phyloP scores from a whole-genome alignment of 2,329 filamentous ascomycete species.

The Zelopaecilomyces penicillatus region DNA sequence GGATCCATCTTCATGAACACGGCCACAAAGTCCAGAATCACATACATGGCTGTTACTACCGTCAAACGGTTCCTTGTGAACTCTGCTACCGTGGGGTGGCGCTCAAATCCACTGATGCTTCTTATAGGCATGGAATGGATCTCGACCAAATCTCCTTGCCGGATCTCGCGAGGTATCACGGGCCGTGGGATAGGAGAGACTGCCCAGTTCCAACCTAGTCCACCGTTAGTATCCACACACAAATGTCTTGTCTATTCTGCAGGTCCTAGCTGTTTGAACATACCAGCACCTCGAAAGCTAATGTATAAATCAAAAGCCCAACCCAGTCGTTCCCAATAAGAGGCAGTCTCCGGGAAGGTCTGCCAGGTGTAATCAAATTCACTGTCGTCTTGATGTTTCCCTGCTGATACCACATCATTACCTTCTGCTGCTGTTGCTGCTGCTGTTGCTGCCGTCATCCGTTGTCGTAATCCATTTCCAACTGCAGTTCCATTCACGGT shows the following conservation, averaged over 20 bases:
- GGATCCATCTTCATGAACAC: constrained; percentile 65
- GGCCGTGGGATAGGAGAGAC: constrained; percentile 43
- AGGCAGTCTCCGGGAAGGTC: constrained; percentile 42
- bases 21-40: constrained; percentile 63
- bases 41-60: constrained; percentile 47
- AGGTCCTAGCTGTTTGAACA: constrained; percentile 10
- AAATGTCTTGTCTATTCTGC: background rate
- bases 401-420: too few relatives aligned
- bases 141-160: constrained; percentile 28
- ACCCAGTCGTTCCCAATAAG: constrained; percentile 40
- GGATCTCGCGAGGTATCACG: constrained; percentile 24
- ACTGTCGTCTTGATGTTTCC: constrained; percentile 4
- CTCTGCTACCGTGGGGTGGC: constrained; percentile 30
- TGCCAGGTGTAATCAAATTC: constrained; percentile 52
- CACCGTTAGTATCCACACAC: too few relatives aligned
- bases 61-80: constrained; percentile 39
- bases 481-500: too few relatives aligned
- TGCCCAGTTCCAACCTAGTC: constrained; percentile 49
- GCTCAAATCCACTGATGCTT: constrained; percentile 38
- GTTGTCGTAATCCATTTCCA: too few relatives aligned
- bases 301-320: constrained; percentile 50
- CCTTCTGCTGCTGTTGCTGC: too few relatives aligned
- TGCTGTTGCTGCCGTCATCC: too few relatives aligned
- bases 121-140: constrained; percentile 32
- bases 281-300: constrained; percentile 48